Base-by-base conservation (phyloP, 2,329 filamentous ascomycete species). In the Nectriaceae sp. region DNA sequence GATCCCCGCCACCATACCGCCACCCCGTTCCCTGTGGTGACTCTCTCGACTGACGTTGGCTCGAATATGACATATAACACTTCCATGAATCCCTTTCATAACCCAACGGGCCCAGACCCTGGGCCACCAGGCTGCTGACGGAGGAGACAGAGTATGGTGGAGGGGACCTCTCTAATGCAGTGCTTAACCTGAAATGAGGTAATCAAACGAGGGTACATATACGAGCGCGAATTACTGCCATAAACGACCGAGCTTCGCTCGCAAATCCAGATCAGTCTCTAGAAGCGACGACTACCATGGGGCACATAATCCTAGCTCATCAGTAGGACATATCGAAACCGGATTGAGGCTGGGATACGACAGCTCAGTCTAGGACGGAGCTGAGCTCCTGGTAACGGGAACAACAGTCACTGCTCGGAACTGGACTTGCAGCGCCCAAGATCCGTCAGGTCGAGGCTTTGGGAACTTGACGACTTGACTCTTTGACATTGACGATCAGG, bases 41-140 rank as follows among this genome's bases (percentile, higher is more conserved):
- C 58, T 18, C 52, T 61, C 37, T 38, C 53, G 6, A 52, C 52
- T 24, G 58, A 62, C 33, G 49, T 46, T 22, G 56, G 57, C 22
- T 46, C 60, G n/a, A 42, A 52, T 4, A 46, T 65, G 43, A 53
- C 53, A 24, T 64, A 65, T 44, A 57, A 52, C 6, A 57, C 63
- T 11, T 46, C 62, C 6, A 56, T 65, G 53, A 57, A 54, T 20
- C 43, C 55, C 4, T 65, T 60, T 22, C 53, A 60, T 24, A 54
- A 56, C 29, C 40, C 53, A 3, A 45, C 53, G 33, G 49, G 53
- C 13, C 50, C 51, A 16, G 54, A 52, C 13, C 47, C 59, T 38
- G 56, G 55, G n/a, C 54, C 52, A 4, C 39, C 42, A n/a, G 54
- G 58, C 11, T 62, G 53, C 53, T 65, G 55, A 64, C 47, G 52